Percentiles rank a stretch among this genome's conserved stretches.
These are phyloP conservation scores for Penicillium salamii DNA, from an alignment of 495 filamentous ascomycete species.

Conservation along the genomic window DNA sequence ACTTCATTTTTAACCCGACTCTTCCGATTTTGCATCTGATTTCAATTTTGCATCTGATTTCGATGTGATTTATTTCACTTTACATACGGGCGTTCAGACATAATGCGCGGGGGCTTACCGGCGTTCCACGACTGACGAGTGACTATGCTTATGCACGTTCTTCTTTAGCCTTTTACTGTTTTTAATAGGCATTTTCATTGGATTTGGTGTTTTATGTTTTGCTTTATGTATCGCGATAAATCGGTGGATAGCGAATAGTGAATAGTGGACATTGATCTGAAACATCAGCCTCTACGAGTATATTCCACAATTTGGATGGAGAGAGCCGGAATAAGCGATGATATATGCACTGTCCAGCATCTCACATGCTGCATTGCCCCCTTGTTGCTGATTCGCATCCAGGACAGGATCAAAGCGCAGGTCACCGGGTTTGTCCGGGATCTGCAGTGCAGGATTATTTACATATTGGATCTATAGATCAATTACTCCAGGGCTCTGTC, in stretches of 20 bases:
- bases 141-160: neutral
- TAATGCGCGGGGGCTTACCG: constrained; percentile 4
- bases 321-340: no score
- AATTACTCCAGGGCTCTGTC: neutral
- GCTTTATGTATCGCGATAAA: no score
- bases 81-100: constrained; percentile 18
- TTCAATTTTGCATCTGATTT: neutral
- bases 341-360: no score
- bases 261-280: no score
- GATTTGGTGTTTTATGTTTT: no score
- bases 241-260: no score
- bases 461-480: constrained; percentile 3
- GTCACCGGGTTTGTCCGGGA: constrained; percentile 18
- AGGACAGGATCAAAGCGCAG: constrained; percentile 20
- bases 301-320: no score
- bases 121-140: constrained; percentile 13
- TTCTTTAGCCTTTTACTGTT: neutral
- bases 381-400: constrained; percentile 2
- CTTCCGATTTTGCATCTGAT: no score
- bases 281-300: no score
- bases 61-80: constrained; percentile 21
- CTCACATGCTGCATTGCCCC: neutral
- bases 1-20: no score
- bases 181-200: neutral
- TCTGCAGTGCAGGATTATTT: constrained; percentile 18